These are phyloP conservation scores for Digitaria exilis DNA, from an alignment of 202 grass and related monocot genomes.

Conservation along the genomic window DNA sequence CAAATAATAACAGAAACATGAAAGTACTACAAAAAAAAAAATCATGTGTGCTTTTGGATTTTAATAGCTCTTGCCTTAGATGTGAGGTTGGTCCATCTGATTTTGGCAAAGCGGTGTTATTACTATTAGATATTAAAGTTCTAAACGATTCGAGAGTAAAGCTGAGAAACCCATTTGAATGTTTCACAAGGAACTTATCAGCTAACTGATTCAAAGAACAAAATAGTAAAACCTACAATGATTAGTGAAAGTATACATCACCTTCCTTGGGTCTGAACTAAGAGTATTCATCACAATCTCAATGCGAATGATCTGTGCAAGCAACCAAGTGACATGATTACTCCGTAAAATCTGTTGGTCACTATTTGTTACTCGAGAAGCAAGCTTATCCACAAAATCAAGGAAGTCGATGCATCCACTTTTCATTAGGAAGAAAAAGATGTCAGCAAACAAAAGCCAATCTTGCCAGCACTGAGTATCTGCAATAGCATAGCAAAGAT, in stretches of 20 bases:
- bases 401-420: constrained; percentile 98
- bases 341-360: constrained; percentile 88
- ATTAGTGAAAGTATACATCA: constrained; percentile 35
- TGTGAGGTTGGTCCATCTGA: constrained; percentile 19
- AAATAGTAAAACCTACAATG: constrained; percentile 7
- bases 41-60: background rate
- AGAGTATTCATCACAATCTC: constrained; percentile 89
- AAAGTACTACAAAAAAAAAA: constrained; percentile 23
- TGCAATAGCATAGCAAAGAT: constrained; percentile 50
- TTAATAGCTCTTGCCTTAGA: constrained; percentile 27
- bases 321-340: constrained; percentile 97
- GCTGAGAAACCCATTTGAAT: constrained; percentile 4
- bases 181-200: constrained; percentile 16
- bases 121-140: constrained; percentile 21
- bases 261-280: constrained; percentile 89
- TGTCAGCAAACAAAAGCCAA: constrained; percentile 95
- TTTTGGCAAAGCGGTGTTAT: background rate
- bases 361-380: constrained; percentile 69
- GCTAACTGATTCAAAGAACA: constrained; percentile 18
- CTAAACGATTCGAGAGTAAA: constrained; percentile 18
- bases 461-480: constrained; percentile 94
- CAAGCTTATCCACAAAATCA: constrained; percentile 95
- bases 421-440: constrained; percentile 99
- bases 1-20: constrained; percentile 20
- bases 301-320: constrained; percentile 94